Base-by-base conservation (phyloP, 306 rosid species). In the Prosopis cineraria region DNA sequence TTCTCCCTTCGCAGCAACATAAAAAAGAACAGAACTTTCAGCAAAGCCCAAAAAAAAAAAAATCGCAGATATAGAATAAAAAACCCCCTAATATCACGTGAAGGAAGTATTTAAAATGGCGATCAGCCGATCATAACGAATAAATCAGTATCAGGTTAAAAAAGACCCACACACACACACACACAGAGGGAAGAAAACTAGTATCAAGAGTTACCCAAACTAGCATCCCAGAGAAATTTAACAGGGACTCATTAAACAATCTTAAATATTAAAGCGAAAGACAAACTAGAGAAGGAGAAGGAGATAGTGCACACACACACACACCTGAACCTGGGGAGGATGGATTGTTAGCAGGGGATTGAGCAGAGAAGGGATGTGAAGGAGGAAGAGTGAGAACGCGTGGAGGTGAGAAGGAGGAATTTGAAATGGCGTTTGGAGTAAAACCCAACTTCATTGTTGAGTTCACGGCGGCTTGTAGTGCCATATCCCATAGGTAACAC, bases 1-100 rank as follows among this genome's bases (percentile, higher is more conserved):
- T 84, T 66, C 77, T 82, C 79, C 86, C 93, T 92, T 85, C 73
- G 25, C 68, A 56, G 50, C 45, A 70, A 39, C 27, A 69, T 16
- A 7, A 73, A 3, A 3, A 73, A 73, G 25, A 20, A 60, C 67
- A 47, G 45, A 62, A 85, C 41, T 79, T 88, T 65, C 59, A 63
- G 53, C 47, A 75, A 22, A 48, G 60, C 72, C 58, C 12, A 3
- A 5, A 13, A 14, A 4, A 13, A 22, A 44, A 14, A 33, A 27
- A 13, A 64, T 37, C 27, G 29, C 67, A 50, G 47, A 48, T 37
- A 50, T 3, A 8, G 27, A 79, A 47, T n/a, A 47, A 19, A 62
- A 52, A 16, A 20, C 37, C 41, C 8, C 39, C 1, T 12, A 24
- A 16, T 5, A n/a, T 41, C 16, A 19, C 1, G 52, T 30, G 10